phyloP scores from a whole-genome alignment of 2,329 filamentous ascomycete genomes.

The Calonectria naviculata region DNA sequence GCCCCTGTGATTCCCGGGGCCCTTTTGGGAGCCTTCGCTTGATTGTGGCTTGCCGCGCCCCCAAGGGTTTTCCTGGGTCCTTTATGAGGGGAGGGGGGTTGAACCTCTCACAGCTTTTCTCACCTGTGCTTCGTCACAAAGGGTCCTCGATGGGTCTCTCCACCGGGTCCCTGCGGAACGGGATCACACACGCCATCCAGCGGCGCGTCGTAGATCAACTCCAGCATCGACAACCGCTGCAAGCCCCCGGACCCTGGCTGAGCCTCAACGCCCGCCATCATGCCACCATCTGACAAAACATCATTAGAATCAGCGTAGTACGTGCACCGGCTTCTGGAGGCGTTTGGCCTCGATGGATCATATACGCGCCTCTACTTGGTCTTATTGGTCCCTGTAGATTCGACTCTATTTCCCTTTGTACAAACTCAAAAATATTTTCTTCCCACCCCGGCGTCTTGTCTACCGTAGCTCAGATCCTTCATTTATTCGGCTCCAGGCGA shows the following conservation, averaged over 20 bases:
- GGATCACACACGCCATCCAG: slow-evolving; percentile 1
- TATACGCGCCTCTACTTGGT: neutral
- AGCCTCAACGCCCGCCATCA: slow-evolving; percentile 12
- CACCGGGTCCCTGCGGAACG: neutral
- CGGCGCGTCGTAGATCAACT: slow-evolving; percentile 3
- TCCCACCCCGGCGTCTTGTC: neutral
- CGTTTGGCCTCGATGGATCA: neutral
- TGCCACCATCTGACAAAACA: slow-evolving; percentile 11
- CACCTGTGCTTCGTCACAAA: neutral
- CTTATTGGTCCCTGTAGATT: slow-evolving; percentile 13
- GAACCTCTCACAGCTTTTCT: neutral
- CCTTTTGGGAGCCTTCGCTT: no score
- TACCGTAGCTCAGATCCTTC: neutral
- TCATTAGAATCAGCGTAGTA: neutral
- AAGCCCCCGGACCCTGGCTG: neutral
- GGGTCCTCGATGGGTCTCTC: neutral
- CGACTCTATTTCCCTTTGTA: slow-evolving; percentile 19
- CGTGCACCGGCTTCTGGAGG: slow-evolving; percentile 5
- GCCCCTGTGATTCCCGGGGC: no score
- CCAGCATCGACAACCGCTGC: neutral
- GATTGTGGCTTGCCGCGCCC: neutral
- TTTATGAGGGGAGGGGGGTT: neutral
- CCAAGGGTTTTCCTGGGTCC: neutral
- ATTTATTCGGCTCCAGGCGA: neutral
- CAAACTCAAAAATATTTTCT: slow-evolving; percentile 11